Evolutionary conservation across 768 basidiomycete genomes (phyloP), one percentile per base, ranked within the genome.

Genomic region (Myochromella boudieri): DNA sequence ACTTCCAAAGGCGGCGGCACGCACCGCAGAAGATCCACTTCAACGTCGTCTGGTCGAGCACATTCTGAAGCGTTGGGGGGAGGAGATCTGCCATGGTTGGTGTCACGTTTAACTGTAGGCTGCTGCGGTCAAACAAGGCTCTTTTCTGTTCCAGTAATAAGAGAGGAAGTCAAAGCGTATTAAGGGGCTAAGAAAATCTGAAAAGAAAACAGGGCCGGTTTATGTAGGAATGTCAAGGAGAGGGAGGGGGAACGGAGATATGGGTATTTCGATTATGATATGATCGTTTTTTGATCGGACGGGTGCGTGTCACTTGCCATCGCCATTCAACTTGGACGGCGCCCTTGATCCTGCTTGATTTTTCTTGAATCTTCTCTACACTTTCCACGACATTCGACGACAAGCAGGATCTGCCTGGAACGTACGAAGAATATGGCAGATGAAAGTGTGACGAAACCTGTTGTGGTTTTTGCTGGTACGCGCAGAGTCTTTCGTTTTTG

Each of bases 21-120:
- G 49, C 68, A 82, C 95, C 95, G 62, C 97, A 98, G 64, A 99
- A 99, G 62, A 99, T 97, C 95, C 95, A 99, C 66, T 97, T 97
- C 51, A 97, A 69, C 18, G 85, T 84, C 55, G 80, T 85, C 69
- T 99, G 95, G 67, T 97, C 95, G 24, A 99, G 71, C 39, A 99
- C 74, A 63, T 97, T 97, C 74, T 97, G 92, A 6, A 99, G 82
- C 14, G 92, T 94, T 15, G 95, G 84, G 12, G 81, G 77, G 32
- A 95, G 79, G 1, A 77, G 72, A 57, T 86, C 85, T 28, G 77
- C 61, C 82, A 85, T 84, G 40, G 21, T 20, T 24, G 31, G 15
- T n/a, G n/a, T n/a, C n/a, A n/a, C n/a, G n/a, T n/a, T n/a, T n/a
- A n/a, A n/a, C n/a, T n/a, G n/a, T n/a, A n/a, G n/a, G n/a, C n/a